Conservation (phyloP, 805 yeast species). For the Zygosaccharomyces lentus region DNA sequence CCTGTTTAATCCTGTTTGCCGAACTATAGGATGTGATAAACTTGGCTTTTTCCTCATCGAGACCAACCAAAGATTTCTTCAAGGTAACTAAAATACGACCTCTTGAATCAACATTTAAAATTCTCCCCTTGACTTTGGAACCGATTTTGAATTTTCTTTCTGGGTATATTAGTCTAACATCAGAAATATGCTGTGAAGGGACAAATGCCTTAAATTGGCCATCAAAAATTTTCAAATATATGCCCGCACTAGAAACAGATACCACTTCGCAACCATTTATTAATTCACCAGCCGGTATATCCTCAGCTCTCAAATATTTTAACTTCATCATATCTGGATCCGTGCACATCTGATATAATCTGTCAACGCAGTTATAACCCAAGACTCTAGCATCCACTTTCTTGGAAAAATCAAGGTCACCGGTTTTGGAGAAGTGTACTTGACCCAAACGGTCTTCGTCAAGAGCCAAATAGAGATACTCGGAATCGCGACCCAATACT, state of each 20-base stretch:
- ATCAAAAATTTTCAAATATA: constrained; percentile 60
- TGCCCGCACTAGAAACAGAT: constrained; percentile 56
- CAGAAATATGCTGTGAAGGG: constrained; percentile 73
- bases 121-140: constrained; percentile 69
- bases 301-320: constrained; percentile 62
- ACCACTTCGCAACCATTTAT: constrained; percentile 55
- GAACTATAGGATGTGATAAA: constrained; percentile 43
- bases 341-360: constrained; percentile 60
- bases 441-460: constrained; percentile 61
- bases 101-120: constrained; percentile 46
- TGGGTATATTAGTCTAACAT: constrained; percentile 77
- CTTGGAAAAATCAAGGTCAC: constrained; percentile 37
- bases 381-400: constrained; percentile 74
- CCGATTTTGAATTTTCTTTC: constrained; percentile 90
- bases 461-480: constrained; percentile 53
- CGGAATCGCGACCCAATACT: constrained; percentile 55
- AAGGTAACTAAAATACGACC: constrained; percentile 61
- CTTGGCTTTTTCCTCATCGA: constrained; percentile 34
- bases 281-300: constrained; percentile 71
- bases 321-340: constrained; percentile 61
- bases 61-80: constrained; percentile 75
- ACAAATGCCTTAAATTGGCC: constrained; percentile 68
- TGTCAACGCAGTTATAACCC: constrained; percentile 65
- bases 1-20: constrained; percentile 41
- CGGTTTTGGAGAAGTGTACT: constrained; percentile 71